A percentile compares a stretch with the other conserved stretches of the same genome.
These are phyloP conservation scores for Cucurbita moschata DNA, from an alignment of 306 rosid genomes.

Conservation along the genomic window DNA sequence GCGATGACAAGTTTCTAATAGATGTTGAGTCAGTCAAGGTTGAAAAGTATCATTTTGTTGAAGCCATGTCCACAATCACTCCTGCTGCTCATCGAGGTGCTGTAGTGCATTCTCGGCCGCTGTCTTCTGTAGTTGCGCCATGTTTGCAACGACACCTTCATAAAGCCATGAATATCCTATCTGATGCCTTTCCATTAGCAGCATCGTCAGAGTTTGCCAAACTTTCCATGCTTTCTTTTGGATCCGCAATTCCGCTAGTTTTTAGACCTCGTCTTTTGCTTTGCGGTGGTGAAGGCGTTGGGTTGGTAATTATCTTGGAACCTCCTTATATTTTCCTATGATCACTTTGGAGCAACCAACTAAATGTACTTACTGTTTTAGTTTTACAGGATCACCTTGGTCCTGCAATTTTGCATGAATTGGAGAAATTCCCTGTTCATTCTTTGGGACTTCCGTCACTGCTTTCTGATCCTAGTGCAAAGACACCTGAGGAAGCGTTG, in stretches of 20 bases:
- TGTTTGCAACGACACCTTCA: constrained; percentile 65
- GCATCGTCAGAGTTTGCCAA: constrained; percentile 60
- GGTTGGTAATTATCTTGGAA: constrained; percentile 71
- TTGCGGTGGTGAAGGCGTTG: constrained; percentile 85
- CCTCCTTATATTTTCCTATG: constrained; percentile 16
- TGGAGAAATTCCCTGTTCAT: constrained; percentile 95
- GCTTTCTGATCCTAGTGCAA: constrained; percentile 96
- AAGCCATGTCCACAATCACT: constrained; percentile 92
- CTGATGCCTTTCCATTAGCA: constrained; percentile 57
- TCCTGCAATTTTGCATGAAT: constrained; percentile 91
- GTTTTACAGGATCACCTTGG: constrained; percentile 99
- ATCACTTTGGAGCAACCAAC: constrained; percentile 21
- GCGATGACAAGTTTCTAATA: constrained; percentile 89
- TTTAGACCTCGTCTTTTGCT: constrained; percentile 87
- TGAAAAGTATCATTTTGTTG: constrained; percentile 77
- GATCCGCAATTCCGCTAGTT: constrained; percentile 24
- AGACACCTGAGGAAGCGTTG: constrained; percentile 91
- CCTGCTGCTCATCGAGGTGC: constrained; percentile 99
- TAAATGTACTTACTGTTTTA: constrained; percentile 91
- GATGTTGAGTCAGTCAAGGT: constrained; percentile 88
- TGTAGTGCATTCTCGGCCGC: constrained; percentile 82
- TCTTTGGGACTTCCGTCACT: constrained; percentile 89
- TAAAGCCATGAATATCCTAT: constrained; percentile 50
- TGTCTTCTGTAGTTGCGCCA: constrained; percentile 81
- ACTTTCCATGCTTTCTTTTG: constrained; percentile 5